Percentiles rank a stretch among this genome's conserved stretches.
Conservation (phyloP, 2,329 filamentous ascomycete species). For the Ilyonectria sp. region DNA sequence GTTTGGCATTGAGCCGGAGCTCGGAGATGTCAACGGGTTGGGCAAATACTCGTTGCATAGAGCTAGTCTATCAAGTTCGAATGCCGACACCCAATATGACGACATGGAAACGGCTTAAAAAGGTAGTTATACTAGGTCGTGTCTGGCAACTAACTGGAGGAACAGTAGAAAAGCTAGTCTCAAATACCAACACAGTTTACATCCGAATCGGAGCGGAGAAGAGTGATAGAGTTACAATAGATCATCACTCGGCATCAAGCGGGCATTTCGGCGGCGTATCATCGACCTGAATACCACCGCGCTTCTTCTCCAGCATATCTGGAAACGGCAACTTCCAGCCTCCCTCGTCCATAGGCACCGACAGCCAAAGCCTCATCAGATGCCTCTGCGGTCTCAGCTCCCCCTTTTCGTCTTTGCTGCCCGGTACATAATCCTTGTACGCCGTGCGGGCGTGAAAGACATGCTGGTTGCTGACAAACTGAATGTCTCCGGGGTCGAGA, state of each 20-base stretch:
- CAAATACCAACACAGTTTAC: background rate
- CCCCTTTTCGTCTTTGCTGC: background rate
- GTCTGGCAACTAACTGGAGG: background rate
- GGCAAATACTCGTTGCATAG: background rate
- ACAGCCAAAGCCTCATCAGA: constrained; percentile 87
- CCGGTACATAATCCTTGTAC: constrained; percentile 76
- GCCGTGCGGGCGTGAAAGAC: constrained; percentile 86
- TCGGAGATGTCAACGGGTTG: background rate
- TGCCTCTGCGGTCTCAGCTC: constrained; percentile 79
- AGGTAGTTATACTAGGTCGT: too few relatives aligned
- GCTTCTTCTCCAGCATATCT: constrained; percentile 87
- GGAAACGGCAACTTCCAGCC: constrained; percentile 89
- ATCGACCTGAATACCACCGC: constrained; percentile 90
- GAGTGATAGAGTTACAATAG: background rate
- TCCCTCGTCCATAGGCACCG: constrained; percentile 84
- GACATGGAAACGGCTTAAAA: too few relatives aligned
- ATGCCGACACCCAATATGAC: too few relatives aligned
- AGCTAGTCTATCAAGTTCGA: too few relatives aligned
- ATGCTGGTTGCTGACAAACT: constrained; percentile 86
- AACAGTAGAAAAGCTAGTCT: background rate
- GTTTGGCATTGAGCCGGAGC: background rate
- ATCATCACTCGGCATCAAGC: constrained; percentile 78
- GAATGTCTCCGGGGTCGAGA: constrained; percentile 88
- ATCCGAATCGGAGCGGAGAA: background rate
- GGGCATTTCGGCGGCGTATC: constrained; percentile 82